phyloP scores from a whole-genome alignment of 2,329 filamentous ascomycete species.

The Diaporthe vaccinii region DNA sequence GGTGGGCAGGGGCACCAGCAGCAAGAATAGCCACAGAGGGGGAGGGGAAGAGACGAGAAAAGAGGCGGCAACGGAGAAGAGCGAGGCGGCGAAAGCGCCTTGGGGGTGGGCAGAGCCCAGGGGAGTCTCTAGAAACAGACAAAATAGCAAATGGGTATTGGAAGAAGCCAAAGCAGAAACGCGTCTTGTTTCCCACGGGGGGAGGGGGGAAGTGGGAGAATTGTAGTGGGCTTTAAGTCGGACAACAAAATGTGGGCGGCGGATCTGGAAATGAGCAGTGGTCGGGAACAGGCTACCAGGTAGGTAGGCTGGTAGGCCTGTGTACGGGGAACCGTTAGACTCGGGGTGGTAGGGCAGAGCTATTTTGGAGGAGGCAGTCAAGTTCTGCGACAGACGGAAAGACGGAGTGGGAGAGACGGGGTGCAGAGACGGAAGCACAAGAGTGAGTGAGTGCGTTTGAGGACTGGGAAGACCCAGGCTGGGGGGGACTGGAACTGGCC shows the following conservation, averaged over 20 bases:
- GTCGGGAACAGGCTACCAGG: not conserved
- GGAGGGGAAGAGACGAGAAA: conserved; percentile 39
- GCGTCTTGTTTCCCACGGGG: conserved; percentile 1
- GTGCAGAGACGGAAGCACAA: not conserved
- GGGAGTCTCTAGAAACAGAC: conserved; percentile 35
- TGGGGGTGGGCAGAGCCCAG: conserved; percentile 41
- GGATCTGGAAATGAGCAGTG: conserved; percentile 35
- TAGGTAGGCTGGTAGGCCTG: conserved; percentile 12
- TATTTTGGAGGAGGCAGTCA: not conserved
- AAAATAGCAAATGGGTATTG: conserved; percentile 39
- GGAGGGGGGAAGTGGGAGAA: conserved; percentile 31
- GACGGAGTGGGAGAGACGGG: not conserved
- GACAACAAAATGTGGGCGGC: conserved; percentile 38
- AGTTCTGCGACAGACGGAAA: conserved; percentile 8
- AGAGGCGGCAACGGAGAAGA: conserved; percentile 10
- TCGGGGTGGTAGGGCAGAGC: not conserved
- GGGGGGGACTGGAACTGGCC: conserved; percentile 4
- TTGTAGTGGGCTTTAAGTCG: conserved; percentile 37
- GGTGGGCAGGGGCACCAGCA: conserved; percentile 17
- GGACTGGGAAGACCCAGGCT: not conserved
- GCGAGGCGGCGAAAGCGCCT: conserved; percentile 39
- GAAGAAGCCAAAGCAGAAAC: conserved; percentile 1
- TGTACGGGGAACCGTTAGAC: not conserved
- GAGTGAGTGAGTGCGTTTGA: not conserved
- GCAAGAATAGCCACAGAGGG: not conserved